Evolutionary conservation across 1,139 yeast genomes (phyloP), one percentile per base, ranked within the genome.

Genomic region (Chernovozyma sophiae-reginae): DNA sequence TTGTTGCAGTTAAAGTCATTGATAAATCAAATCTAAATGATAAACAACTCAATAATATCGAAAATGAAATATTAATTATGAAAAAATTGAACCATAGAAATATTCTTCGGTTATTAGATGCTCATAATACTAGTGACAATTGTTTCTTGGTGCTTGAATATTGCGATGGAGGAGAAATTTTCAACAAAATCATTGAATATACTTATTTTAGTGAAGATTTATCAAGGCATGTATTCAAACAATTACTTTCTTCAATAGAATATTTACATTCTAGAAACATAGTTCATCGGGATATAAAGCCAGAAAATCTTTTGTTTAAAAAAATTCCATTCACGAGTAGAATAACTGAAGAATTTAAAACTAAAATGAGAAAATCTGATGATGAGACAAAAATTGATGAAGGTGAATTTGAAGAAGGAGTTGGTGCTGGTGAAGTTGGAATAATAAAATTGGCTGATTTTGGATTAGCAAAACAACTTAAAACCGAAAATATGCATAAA

Each of bases 261-360:
- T 86, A 86, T 58, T 67, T 92, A 49, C 98, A 92, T 62, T 79
- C 79, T 44, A 79, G 77, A 39, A 95, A 96, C 35, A 81, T 92
- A 31, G 98, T 89, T 15, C 98, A 92, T 58, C 73, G 98, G 39
- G 98, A 92, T 59, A 83, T 92, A 48, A 92, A 92, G 57, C 97
- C 98, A 0, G 98, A 92, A 53, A 92, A 92, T 58, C 66, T 92
- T 38, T 68, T 92, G 35, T 92, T 86, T 58, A 77, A 59, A 34
- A 55, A 52, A 31, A 68, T 70, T 25, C 69, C 69, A 3, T 49
- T 46, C 37, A 56, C 70, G 13, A 82, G 87, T 1, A 53, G 79
- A 25, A 40, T 68, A 2, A 43, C 44, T 2, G 72, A 77, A 3
- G 70, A 68, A 36, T 60, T 65, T 32, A 63, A 64, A 31, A 60